A percentile compares a stretch with the other conserved stretches of the same genome.
Conservation (phyloP, 1,284 basidiomycete species). For the Coniophora puteana region DNA sequence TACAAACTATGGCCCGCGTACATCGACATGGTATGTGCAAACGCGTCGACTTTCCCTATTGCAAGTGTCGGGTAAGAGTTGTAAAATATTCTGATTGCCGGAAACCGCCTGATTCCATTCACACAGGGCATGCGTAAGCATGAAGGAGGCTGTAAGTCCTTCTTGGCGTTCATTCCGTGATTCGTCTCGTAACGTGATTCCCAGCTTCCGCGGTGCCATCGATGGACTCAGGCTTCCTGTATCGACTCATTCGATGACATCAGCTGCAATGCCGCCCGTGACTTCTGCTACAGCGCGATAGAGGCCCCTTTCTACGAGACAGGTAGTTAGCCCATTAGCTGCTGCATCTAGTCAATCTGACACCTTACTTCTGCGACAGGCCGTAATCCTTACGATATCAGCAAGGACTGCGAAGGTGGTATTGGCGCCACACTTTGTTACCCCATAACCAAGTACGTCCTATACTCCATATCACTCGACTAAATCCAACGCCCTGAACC, state of each 20-base stretch:
- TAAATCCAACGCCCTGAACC: constrained; percentile 33
- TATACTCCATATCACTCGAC: constrained; percentile 1
- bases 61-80: background rate
- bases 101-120: constrained; percentile 63
- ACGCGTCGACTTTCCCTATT: background rate
- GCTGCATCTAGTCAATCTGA: background rate
- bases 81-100: constrained; percentile 55
- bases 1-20: constrained; percentile 41
- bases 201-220: constrained; percentile 55
- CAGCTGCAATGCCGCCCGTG: constrained; percentile 54
- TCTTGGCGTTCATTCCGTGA: background rate
- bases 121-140: constrained; percentile 54
- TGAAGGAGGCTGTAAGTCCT: constrained; percentile 51
- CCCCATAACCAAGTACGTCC: constrained; percentile 5
- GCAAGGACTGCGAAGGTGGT: constrained; percentile 58
- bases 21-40: background rate
- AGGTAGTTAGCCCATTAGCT: constrained; percentile 49
- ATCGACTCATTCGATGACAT: constrained; percentile 58
- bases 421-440: constrained; percentile 27
- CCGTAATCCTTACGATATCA: constrained; percentile 69
- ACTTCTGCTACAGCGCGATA: constrained; percentile 61
- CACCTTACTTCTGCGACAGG: constrained; percentile 29
- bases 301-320: constrained; percentile 55
- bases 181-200: background rate
- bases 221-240: constrained; percentile 42